A percentile compares a stretch with the other conserved stretches of the same genome.
Conservation (phyloP, 345 rosid genomes). For the Eucalyptus cladocalyx region DNA sequence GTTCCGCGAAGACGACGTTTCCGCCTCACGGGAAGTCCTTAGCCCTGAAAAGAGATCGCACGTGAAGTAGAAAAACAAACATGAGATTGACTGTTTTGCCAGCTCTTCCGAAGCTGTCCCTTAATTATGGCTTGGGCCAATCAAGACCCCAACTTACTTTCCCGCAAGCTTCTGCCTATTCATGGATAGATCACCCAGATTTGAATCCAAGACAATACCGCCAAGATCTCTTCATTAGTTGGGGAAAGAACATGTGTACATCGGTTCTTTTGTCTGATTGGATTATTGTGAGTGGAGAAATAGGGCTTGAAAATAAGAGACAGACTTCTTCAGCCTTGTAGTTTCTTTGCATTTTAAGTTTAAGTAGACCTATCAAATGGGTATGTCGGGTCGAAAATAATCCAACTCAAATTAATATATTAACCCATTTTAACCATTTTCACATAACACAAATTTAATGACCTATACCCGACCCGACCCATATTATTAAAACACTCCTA, state of each 20-base stretch:
- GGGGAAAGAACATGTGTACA: neutral
- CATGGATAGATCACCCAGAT: neutral
- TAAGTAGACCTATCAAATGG: neutral
- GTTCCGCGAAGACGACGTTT: neutral
- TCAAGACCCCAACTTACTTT: too few relatives aligned
- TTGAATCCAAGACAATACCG: neutral
- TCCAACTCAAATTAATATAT: too few relatives aligned
- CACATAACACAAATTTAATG: too few relatives aligned
- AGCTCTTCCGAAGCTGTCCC: neutral
- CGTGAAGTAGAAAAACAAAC: neutral
- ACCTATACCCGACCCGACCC: rapidly evolving
- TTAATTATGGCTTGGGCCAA: neutral
- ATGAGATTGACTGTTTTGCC: neutral
- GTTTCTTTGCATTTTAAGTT: neutral
- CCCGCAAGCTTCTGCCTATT: neutral
- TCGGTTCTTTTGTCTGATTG: neutral
- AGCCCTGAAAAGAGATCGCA: neutral
- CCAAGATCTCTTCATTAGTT: neutral
- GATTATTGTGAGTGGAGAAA: neutral
- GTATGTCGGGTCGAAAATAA: too few relatives aligned
- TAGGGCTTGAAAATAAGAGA: neutral
- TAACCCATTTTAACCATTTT: too few relatives aligned
- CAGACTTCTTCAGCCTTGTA: neutral
- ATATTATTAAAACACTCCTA: neutral
- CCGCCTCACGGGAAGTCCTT: neutral